Conservation (phyloP, 78 protist genomes). For the Polysphondylium violaceum region DNA sequence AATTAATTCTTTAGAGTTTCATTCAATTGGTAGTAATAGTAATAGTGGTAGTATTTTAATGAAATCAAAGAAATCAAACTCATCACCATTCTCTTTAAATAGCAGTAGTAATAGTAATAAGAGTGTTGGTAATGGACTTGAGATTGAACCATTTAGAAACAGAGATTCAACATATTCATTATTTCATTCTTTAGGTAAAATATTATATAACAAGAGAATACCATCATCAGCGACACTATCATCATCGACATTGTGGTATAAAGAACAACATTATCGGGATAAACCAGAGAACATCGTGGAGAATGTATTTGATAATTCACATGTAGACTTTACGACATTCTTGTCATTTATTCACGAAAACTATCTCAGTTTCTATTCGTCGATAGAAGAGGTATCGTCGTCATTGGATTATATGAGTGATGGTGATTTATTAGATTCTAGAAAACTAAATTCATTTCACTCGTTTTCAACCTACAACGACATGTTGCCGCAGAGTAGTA, state of each 20-base stretch:
- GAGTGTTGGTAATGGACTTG: background rate
- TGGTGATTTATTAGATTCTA: constrained; percentile 29
- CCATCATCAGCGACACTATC: background rate
- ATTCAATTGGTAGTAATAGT: constrained; percentile 32
- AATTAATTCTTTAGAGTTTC: constrained; percentile 45
- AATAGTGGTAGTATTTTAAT: background rate
- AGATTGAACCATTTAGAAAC: background rate
- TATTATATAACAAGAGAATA: constrained; percentile 50
- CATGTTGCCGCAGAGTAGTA: constrained; percentile 22
- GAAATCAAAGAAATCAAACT: constrained; percentile 9
- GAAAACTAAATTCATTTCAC: background rate
- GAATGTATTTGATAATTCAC: constrained; percentile 45
- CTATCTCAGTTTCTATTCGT: constrained; percentile 25
- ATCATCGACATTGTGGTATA: constrained; percentile 7
- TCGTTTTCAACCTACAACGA: background rate
- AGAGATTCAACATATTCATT: constrained; percentile 14
- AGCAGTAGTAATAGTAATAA: background rate
- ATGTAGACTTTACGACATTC: constrained; percentile 14
- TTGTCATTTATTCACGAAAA: constrained; percentile 39
- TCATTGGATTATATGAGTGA: constrained; percentile 34
- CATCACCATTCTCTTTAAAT: background rate
- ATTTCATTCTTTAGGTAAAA: constrained; percentile 63
- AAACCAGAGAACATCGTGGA: constrained; percentile 32
- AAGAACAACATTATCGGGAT: constrained; percentile 25
- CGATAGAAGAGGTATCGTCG: constrained; percentile 31